A percentile compares a stretch with the other conserved stretches of the same genome.
Evolutionary conservation across 2,329 filamentous ascomycete species (phyloP).

Genomic region (Amesomyces nigricolor): DNA sequence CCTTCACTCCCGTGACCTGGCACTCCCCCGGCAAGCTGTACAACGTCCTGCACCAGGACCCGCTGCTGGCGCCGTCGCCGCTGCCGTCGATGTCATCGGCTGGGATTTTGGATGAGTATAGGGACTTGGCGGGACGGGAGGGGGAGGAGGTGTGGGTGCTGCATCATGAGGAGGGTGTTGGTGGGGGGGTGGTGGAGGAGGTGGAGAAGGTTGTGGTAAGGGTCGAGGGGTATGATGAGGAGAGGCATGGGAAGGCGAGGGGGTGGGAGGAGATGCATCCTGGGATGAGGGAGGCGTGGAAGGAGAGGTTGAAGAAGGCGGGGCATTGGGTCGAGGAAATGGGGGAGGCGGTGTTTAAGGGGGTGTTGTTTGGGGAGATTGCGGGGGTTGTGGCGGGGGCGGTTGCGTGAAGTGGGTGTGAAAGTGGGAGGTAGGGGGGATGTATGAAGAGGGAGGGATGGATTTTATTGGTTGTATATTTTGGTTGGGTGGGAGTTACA

Average conservation of each 20-base stretch:
- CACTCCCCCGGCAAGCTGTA: conserved; percentile 17
- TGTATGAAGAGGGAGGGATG: neutral
- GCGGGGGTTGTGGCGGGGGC: conserved; percentile 55
- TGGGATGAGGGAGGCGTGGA: conserved; percentile 63
- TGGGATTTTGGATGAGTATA: neutral
- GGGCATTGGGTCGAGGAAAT: conserved; percentile 76
- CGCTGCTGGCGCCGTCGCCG: neutral
- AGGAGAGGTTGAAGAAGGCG: conserved; percentile 58
- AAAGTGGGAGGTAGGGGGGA: neutral
- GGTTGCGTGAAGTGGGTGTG: conserved; percentile 26
- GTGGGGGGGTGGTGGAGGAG: conserved; percentile 30
- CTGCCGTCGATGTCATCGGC: neutral
- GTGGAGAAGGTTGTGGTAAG: conserved; percentile 33
- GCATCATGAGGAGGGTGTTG: conserved; percentile 21
- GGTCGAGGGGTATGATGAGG: conserved; percentile 42
- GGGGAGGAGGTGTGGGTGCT: conserved; percentile 22
- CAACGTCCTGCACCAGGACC: neutral
- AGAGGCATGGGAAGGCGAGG: conserved; percentile 48
- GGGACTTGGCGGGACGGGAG: neutral
- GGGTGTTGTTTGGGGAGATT: conserved; percentile 70
- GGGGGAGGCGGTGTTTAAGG: conserved; percentile 70
- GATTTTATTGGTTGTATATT: conserved; percentile 29
- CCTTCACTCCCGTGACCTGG: conserved; percentile 47
- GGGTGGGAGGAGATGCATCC: conserved; percentile 66
- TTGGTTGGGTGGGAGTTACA: conserved; percentile 49